phyloP scores from a whole-genome alignment of 2,329 filamentous ascomycete genomes.

The Bipolaris victoriae region DNA sequence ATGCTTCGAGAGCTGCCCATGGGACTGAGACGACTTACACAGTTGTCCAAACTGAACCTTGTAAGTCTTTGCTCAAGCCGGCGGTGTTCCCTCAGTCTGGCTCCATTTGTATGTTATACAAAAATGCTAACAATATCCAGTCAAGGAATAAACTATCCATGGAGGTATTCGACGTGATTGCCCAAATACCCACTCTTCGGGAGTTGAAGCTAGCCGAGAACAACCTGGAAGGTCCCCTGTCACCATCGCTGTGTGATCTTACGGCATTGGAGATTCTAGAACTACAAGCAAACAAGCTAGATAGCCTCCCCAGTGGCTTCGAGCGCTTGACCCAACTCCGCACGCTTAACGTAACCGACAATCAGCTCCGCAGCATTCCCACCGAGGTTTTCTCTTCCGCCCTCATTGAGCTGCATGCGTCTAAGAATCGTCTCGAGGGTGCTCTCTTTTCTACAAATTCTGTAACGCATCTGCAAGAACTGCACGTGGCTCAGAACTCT shows the following conservation, averaged over 20 bases:
- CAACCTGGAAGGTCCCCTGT: conserved; percentile 53
- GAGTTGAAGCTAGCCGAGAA: conserved; percentile 75
- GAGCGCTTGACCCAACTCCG: conserved; percentile 72
- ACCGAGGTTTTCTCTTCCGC: conserved; percentile 71
- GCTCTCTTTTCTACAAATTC: conserved; percentile 68
- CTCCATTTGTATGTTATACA: background rate
- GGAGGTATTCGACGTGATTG: conserved; percentile 72
- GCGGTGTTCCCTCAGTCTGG: background rate
- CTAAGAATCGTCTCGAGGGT: conserved; percentile 79
- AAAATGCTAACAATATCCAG: conserved; percentile 50
- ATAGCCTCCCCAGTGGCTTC: conserved; percentile 70
- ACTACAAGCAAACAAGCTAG: conserved; percentile 78
- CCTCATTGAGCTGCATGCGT: conserved; percentile 73
- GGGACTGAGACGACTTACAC: conserved; percentile 74
- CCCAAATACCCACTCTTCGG: conserved; percentile 72
- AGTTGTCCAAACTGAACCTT: conserved; percentile 82
- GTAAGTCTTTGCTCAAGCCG: conserved; percentile 54
- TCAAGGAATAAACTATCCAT: conserved; percentile 82
- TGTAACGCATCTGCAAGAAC: conserved; percentile 70
- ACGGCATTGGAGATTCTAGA: conserved; percentile 79
- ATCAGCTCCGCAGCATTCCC: conserved; percentile 73
- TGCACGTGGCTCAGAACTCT: conserved; percentile 81
- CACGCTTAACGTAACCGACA: conserved; percentile 79
- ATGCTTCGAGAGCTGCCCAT: conserved; percentile 72
- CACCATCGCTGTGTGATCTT: conserved; percentile 67